Evolutionary conservation across 2,329 filamentous ascomycete species (phyloP), one percentile per base, ranked within the genome.

Genomic region (Pyricularia sp.): DNA sequence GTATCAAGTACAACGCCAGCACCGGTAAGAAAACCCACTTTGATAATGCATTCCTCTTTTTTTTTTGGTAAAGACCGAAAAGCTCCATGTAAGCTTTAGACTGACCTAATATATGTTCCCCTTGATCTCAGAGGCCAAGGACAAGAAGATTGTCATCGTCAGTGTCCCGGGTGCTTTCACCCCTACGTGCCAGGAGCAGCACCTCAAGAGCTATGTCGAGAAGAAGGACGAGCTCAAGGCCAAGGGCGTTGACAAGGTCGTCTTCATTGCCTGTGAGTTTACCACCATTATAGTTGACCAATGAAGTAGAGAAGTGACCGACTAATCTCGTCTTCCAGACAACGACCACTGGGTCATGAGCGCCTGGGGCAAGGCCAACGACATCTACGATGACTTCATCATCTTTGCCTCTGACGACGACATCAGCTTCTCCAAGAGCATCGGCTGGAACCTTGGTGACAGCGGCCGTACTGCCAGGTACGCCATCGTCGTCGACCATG

Each of bases 301-400:
- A 57, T 13, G 13, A 6, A 24, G 10, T 19, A 49, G 2, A 49
- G 40, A n/a, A 4, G 40, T n/a, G 4, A 88, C 22, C 24, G 49
- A 26, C 49, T 26, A 26, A 26, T 19, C 26, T 1, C 16, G n/a
- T n/a, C 19, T n/a, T 57, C 22, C 53, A 57, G 53, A 81, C 81
- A 96, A 96, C 78, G 92, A 96, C 78, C 81, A 87, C 68, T 96
- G 82, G 74, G 91, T 96, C 76, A 93, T 93, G 90, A 88, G 86
- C 71, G 91, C 89, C 65, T 94, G 90, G 90, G 88, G 86, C 78
- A 96, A 96, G 84, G 91, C 91, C 73, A 93, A 96, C 78, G 82
- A 82, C 64, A 81, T 93, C 73, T 87, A 84, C 73, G 85, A 87
- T 68, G 88, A 93, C 70, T 82, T 75, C 66, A 81, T 85, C 69